A percentile compares a stretch with the other conserved stretches of the same genome.
These are phyloP conservation scores for Salix suchowensis DNA, from an alignment of 345 rosid genomes.

Conservation along the genomic window DNA sequence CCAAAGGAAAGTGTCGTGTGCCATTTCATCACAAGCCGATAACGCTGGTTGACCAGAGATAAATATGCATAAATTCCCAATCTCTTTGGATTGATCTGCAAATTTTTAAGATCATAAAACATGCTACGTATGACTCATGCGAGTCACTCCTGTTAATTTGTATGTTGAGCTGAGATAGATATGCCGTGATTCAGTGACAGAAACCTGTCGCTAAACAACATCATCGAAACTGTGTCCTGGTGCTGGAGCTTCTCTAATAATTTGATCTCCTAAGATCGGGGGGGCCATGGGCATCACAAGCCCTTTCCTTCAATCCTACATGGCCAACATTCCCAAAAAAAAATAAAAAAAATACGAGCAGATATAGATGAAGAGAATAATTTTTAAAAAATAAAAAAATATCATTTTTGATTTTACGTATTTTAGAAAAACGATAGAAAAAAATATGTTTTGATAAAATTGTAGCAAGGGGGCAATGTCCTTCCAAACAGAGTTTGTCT, in stretches of 20 bases:
- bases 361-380: too few species aligned
- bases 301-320: background rate
- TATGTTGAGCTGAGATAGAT: background rate
- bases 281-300: background rate
- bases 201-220: background rate
- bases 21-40: background rate
- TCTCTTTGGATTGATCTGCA: conserved; percentile 2
- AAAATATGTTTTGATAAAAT: too few species aligned
- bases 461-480: too few species aligned
- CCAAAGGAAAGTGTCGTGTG: background rate
- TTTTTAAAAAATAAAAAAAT: too few species aligned
- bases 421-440: too few species aligned
- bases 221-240: background rate
- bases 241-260: background rate
- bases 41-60: conserved; percentile 13
- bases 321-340: too few species aligned
- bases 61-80: background rate
- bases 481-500: too few species aligned
- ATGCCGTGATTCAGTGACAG: background rate
- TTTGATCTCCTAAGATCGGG: conserved; percentile 1
- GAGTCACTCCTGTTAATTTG: conserved; percentile 17
- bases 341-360: too few species aligned
- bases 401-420: too few species aligned
- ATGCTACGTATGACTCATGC: conserved; percentile 36
- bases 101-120: conserved; percentile 29